A percentile compares a stretch with the other conserved stretches of the same genome.
These are phyloP conservation scores for Aegilops sharonensis DNA, from an alignment of 176 grass and related monocot species.

Conservation along the genomic window DNA sequence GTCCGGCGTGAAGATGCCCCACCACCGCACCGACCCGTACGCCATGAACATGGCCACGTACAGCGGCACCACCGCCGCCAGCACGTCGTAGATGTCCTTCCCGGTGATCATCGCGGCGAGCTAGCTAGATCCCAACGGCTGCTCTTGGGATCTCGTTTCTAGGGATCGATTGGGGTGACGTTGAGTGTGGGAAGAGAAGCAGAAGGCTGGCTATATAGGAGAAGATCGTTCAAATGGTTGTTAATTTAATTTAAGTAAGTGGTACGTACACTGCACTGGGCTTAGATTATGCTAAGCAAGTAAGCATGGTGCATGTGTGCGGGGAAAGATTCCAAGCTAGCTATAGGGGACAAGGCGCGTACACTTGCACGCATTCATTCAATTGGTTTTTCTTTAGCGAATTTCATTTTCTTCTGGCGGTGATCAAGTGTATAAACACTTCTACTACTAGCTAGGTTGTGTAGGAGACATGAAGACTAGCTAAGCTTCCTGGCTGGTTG, in stretches of 20 bases:
- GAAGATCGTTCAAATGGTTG: background rate
- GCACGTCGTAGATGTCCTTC: slow-evolving; percentile 93
- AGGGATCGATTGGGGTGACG: background rate
- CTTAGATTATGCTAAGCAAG: background rate
- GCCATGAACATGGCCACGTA: slow-evolving; percentile 97
- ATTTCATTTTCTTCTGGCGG: background rate
- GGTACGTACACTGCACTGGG: background rate
- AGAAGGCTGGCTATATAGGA: slow-evolving; percentile 31
- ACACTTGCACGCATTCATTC: background rate
- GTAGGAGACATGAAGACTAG: background rate
- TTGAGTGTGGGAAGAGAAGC: slow-evolving; percentile 11
- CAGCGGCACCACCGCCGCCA: slow-evolving; percentile 86
- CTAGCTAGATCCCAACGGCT: background rate
- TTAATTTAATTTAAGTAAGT: background rate
- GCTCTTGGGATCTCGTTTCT: background rate
- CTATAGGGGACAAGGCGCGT: background rate
- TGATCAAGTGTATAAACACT: background rate
- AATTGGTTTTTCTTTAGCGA: background rate
- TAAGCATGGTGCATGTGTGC: slow-evolving; percentile 2
- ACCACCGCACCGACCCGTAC: slow-evolving; percentile 90
- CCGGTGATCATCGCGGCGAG: slow-evolving; percentile 66
- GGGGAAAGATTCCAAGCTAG: slow-evolving; percentile 10
- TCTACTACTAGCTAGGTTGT: background rate
- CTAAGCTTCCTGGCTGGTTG: background rate
- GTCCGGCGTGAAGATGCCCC: slow-evolving; percentile 89